Evolutionary conservation across 2,329 filamentous ascomycete genomes (phyloP).

Genomic region (Ceratocystis smalleyi): DNA sequence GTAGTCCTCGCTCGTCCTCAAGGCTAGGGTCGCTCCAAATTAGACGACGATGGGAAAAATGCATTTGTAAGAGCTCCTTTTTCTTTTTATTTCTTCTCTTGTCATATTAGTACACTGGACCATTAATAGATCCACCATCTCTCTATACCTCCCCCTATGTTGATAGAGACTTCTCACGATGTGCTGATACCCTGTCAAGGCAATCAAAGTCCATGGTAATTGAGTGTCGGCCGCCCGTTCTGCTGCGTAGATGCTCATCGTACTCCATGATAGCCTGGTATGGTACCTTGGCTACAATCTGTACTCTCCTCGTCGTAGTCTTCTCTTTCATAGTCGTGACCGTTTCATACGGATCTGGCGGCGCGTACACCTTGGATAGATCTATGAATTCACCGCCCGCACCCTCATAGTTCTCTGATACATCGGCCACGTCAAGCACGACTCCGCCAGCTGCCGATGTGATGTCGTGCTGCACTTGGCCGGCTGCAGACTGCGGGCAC

Average conservation of each 20-base stretch:
- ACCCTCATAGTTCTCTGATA: constrained; percentile 22
- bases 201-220: constrained; percentile 44
- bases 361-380: constrained; percentile 63
- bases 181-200: constrained; percentile 39
- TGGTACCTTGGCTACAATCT: constrained; percentile 75
- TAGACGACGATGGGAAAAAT: background rate
- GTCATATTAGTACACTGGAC: background rate
- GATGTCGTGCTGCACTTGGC: constrained; percentile 69
- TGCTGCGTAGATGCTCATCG: constrained; percentile 69
- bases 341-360: constrained; percentile 63
- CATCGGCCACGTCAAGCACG: constrained; percentile 53
- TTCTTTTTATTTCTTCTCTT: background rate
- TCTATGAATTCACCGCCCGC: constrained; percentile 40
- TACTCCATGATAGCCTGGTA: constrained; percentile 96
- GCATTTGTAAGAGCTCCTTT: background rate
- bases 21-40: background rate
- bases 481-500: constrained; percentile 68
- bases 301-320: constrained; percentile 34
- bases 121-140: background rate
- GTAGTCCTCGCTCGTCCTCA: background rate
- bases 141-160: background rate
- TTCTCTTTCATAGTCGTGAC: constrained; percentile 41
- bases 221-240: constrained; percentile 65
- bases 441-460: constrained; percentile 56
- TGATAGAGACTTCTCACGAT: constrained; percentile 36